phyloP scores from a whole-genome alignment of 2,329 filamentous ascomycete species.

The Colletotrichum destructivum region DNA sequence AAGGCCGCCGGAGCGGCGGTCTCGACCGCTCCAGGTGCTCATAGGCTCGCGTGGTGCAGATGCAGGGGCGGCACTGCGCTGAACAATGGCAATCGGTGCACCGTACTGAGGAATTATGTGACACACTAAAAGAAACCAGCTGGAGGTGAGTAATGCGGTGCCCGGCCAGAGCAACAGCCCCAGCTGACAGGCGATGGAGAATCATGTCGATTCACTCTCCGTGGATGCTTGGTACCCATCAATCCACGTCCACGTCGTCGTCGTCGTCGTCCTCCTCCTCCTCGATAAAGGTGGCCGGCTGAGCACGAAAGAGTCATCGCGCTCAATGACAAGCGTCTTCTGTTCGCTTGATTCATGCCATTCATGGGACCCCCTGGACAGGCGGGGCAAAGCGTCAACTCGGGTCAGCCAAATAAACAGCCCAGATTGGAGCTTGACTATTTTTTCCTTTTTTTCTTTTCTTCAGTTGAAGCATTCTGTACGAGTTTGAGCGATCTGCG shows the following conservation, averaged over 20 bases:
- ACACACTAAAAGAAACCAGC: background rate
- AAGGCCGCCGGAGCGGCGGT: slow-evolving; percentile 10
- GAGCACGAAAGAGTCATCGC: background rate
- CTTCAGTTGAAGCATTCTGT: background rate
- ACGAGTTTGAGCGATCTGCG: background rate
- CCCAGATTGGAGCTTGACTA: slow-evolving; percentile 1
- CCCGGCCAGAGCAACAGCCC: background rate
- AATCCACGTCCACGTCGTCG: background rate
- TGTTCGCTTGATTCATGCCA: slow-evolving; percentile 11
- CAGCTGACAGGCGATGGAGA: background rate
- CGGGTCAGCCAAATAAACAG: background rate
- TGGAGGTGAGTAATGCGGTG: background rate
- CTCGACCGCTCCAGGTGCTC: slow-evolving; percentile 20
- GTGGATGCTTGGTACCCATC: background rate
- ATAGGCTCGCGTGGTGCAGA: background rate
- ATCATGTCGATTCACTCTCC: background rate
- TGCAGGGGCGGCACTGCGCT: background rate
- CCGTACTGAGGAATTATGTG: background rate
- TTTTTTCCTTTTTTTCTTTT: too few species aligned
- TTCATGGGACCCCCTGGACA: background rate
- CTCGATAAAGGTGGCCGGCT: background rate
- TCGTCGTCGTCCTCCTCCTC: too few species aligned
- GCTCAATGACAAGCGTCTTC: background rate
- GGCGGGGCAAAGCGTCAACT: background rate
- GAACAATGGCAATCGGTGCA: background rate